A percentile compares a stretch with the other conserved stretches of the same genome.
Evolutionary conservation across 2,329 filamentous ascomycete genomes (phyloP).

Genomic region (Pestalotiopsis sp.): DNA sequence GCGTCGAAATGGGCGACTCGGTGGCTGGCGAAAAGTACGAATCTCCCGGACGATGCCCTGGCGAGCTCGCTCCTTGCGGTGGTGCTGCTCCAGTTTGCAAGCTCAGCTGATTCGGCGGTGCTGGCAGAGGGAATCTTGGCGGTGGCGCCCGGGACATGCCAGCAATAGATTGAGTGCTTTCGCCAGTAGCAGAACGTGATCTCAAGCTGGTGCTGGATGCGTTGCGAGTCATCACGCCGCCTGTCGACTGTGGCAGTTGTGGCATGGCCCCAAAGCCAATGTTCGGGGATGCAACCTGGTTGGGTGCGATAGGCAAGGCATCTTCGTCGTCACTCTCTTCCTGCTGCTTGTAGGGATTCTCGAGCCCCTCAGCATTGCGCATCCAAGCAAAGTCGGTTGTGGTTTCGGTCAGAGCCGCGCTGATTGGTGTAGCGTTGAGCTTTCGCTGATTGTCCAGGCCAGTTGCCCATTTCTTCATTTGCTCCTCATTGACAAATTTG

Average conservation of each 20-base stretch:
- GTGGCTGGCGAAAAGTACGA: constrained; percentile 92
- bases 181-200: constrained; percentile 75
- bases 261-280: constrained; percentile 32
- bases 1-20: constrained; percentile 77
- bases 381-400: constrained; percentile 83
- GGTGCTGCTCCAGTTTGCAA: constrained; percentile 61
- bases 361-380: constrained; percentile 65
- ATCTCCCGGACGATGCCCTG: constrained; percentile 65
- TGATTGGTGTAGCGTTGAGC: constrained; percentile 55
- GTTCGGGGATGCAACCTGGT: constrained; percentile 37
- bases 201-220: constrained; percentile 76
- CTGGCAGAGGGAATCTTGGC: constrained; percentile 71
- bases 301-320: constrained; percentile 38
- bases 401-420: constrained; percentile 47
- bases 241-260: constrained; percentile 33
- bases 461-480: constrained; percentile 88
- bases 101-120: constrained; percentile 62
- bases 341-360: constrained; percentile 79
- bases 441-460: constrained; percentile 79
- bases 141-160: constrained; percentile 64
- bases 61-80: constrained; percentile 53
- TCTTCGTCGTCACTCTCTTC: constrained; percentile 67
- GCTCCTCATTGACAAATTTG: constrained; percentile 88
- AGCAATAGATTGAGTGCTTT: constrained; percentile 64
- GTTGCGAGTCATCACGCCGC: constrained; percentile 61